Percentiles rank a stretch among this genome's conserved stretches.
Conservation (phyloP, 495 filamentous ascomycete species). For the Tuber brumale region DNA sequence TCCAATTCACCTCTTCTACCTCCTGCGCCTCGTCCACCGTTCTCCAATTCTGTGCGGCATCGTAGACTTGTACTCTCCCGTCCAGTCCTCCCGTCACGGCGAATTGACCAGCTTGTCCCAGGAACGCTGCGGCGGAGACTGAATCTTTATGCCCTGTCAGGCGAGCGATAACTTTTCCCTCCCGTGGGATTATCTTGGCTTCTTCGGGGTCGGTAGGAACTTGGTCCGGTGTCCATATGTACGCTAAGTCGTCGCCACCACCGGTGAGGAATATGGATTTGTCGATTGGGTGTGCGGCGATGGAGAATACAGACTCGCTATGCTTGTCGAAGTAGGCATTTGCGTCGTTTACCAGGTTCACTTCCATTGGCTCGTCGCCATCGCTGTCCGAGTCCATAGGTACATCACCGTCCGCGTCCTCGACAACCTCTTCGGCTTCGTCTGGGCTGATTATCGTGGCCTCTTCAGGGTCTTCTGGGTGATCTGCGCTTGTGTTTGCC, state of each 20-base stretch:
- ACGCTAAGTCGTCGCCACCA: conserved; percentile 73
- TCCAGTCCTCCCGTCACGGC: conserved; percentile 82
- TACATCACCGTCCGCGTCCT: conserved; percentile 56
- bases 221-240: conserved; percentile 58
- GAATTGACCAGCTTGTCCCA: conserved; percentile 73
- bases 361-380: conserved; percentile 60
- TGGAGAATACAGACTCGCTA: conserved; percentile 75
- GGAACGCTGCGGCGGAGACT: conserved; percentile 78
- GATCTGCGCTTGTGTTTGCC: background rate
- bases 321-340: conserved; percentile 84
- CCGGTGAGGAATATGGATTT: conserved; percentile 78
- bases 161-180: conserved; percentile 61
- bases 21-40: conserved; percentile 70
- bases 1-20: conserved; percentile 92
- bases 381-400: conserved; percentile 56
- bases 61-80: conserved; percentile 58
- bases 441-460: conserved; percentile 59
- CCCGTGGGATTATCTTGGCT: conserved; percentile 63
- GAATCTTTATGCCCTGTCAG: conserved; percentile 85
- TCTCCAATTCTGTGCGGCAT: conserved; percentile 48
- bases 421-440: conserved; percentile 63
- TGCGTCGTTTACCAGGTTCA: conserved; percentile 81
- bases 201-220: conserved; percentile 55
- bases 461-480: conserved; percentile 41
- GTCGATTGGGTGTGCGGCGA: conserved; percentile 80